Conservation (phyloP, 106 monocot genomes). For the Dactylorhiza incarnata region DNA sequence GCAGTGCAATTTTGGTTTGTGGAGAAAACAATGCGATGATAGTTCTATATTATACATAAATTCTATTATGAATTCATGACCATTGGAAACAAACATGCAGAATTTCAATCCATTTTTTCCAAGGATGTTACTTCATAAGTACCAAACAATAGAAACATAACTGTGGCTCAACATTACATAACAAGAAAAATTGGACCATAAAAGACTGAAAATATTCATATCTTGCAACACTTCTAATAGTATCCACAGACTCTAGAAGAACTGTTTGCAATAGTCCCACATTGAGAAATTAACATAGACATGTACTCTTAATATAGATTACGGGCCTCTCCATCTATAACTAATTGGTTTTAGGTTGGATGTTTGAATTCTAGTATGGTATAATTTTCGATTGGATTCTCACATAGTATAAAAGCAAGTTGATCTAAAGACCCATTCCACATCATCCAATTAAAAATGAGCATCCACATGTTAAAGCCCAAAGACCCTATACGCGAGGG, state of each 20-base stretch:
- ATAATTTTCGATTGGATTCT: too few species aligned
- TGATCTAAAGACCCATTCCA: too few species aligned
- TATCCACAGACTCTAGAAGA: not conserved
- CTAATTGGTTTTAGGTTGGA: too few species aligned
- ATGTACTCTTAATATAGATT: too few species aligned
- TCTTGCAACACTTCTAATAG: not conserved
- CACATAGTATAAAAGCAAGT: too few species aligned
- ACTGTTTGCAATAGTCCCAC: not conserved
- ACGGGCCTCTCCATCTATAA: too few species aligned
- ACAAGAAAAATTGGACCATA: not conserved
- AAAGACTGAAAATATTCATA: slow-evolving; percentile 1
- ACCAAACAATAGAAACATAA: not conserved
- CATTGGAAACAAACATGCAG: not conserved
- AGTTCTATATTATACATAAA: not conserved
- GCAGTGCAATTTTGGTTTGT: not conserved
- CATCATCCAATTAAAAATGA: too few species aligned
- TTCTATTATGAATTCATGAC: not conserved
- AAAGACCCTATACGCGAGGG: too few species aligned
- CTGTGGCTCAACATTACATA: not conserved
- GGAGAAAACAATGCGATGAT: not conserved
- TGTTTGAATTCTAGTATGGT: too few species aligned
- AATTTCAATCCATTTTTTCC: not conserved
- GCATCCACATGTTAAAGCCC: too few species aligned
- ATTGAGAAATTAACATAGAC: too few species aligned
- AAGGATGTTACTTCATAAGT: not conserved